Evolutionary conservation across 2,329 filamentous ascomycete genomes (phyloP).

Genomic region (Zymoseptoria brevis): DNA sequence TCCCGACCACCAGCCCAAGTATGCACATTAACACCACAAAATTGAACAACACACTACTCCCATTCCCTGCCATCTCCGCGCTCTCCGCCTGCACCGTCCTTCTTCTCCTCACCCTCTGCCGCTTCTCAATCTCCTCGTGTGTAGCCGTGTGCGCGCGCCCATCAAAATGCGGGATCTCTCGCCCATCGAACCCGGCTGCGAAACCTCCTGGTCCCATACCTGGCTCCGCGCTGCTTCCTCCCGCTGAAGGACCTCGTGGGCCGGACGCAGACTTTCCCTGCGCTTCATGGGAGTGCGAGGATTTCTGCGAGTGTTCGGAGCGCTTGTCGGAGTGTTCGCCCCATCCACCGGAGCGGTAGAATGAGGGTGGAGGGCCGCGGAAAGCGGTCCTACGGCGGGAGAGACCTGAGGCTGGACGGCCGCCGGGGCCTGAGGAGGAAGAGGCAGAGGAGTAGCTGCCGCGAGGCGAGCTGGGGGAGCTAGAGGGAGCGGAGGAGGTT

Average conservation of each 20-base stretch:
- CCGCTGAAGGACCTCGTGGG: constrained; percentile 15
- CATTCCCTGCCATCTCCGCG: constrained; percentile 11
- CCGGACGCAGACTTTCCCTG: constrained; percentile 14
- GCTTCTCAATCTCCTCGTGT: constrained; percentile 49
- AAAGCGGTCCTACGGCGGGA: constrained; percentile 69
- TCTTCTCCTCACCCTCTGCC: constrained; percentile 14
- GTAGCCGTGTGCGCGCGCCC: constrained; percentile 63
- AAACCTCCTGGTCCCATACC: constrained; percentile 43
- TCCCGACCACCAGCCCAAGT: constrained; percentile 21
- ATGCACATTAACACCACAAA: constrained; percentile 28
- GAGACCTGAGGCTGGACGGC: constrained; percentile 71
- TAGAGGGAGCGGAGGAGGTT: constrained; percentile 24
- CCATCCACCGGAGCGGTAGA: constrained; percentile 77
- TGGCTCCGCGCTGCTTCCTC: constrained; percentile 21
- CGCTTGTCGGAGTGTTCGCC: constrained; percentile 56
- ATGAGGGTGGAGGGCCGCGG: constrained; percentile 78
- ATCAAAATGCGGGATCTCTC: constrained; percentile 72
- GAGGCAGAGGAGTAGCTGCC: constrained; percentile 44
- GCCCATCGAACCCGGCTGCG: constrained; percentile 46
- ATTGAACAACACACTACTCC: constrained; percentile 23
- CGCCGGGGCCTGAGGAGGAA: constrained; percentile 50
- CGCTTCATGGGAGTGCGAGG: constrained; percentile 25
- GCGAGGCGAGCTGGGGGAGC: constrained; percentile 46
- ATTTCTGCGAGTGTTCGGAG: constrained; percentile 34
- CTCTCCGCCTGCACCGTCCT: constrained; percentile 15